Evolutionary conservation across 2,329 filamentous ascomycete species (phyloP), one percentile per base, ranked within the genome.

Genomic region (Cladobotryum protrusum): DNA sequence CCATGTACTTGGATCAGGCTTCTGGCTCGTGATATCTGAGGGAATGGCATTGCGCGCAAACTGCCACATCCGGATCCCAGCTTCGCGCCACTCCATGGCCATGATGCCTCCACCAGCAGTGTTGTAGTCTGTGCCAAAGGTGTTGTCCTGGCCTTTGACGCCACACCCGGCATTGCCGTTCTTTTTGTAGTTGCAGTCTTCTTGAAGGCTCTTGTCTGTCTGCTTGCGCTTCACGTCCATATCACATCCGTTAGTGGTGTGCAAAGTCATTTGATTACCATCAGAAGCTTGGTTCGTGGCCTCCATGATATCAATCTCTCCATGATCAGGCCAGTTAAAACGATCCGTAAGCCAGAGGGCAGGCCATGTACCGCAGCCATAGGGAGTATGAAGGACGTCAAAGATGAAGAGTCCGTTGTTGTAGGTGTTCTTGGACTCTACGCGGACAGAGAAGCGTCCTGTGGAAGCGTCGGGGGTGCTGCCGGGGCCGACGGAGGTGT

Each of bases 401-500:
- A 86, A 86, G 58, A 86, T 69, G 66, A 85, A 86, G n/a, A 86
- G 75, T 0, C 82, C 83, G n/a, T 62, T 66, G 58, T 81, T 65
- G 64, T 84, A 86, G 41, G 76, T 76, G 41, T 64, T 70, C 59
- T 79, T 82, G 34, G 82, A 85, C 53, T 79, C 73, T 49, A 85
- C 68, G 13, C 82, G 80, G 13, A 85, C 81, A 0, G 81, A 84
- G 65, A 79, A 79, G 18, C 82, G 80, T 44, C 82, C 82, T 0
- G 73, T 79, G 3, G 74, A 74, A 15, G 80, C 76, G 54, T 81
- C 67, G 4, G 77, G 77, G 3, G 57, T 54, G 24, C 68, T 70
- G 2, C 58, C 54, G 2, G 72, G 76, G 8, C 73, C 73, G 14
- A 82, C 77, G 2, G 72, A 73, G 11, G 79, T 82, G 61, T 86